These are phyloP conservation scores for Aschersonia sp. DNA, from an alignment of 2,329 filamentous ascomycete species.

Conservation along the genomic window DNA sequence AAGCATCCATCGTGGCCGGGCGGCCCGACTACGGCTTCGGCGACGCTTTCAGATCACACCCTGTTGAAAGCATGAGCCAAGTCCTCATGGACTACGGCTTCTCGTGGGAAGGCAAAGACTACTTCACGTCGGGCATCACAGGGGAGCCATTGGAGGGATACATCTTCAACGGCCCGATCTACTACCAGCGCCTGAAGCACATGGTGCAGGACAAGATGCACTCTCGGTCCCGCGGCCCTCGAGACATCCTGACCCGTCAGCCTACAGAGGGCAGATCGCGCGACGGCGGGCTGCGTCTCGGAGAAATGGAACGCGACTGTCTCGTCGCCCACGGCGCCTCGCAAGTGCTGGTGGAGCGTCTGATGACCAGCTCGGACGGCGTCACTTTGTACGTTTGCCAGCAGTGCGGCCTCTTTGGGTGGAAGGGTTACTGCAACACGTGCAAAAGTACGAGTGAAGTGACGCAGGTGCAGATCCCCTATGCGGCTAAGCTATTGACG, in stretches of 20 bases:
- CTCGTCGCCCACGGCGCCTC: slow-evolving; percentile 92
- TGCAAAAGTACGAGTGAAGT: slow-evolving; percentile 78
- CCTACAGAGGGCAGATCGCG: slow-evolving; percentile 91
- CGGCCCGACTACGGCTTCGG: slow-evolving; percentile 73
- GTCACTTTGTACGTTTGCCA: slow-evolving; percentile 91
- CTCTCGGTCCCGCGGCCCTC: slow-evolving; percentile 76
- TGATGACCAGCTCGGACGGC: slow-evolving; percentile 90
- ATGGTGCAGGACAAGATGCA: slow-evolving; percentile 99
- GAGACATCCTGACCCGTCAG: slow-evolving; percentile 84
- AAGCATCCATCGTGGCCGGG: slow-evolving; percentile 77
- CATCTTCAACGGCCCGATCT: slow-evolving; percentile 97
- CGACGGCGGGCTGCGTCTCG: slow-evolving; percentile 81
- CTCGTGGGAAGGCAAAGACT: slow-evolving; percentile 94
- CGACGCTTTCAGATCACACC: slow-evolving; percentile 68
- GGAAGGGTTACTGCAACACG: slow-evolving; percentile 86
- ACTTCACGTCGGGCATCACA: slow-evolving; percentile 87
- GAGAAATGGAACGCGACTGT: slow-evolving; percentile 98
- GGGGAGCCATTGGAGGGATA: slow-evolving; percentile 90
- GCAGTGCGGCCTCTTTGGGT: slow-evolving; percentile 87
- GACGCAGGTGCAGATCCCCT: slow-evolving; percentile 90
- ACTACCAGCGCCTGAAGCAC: slow-evolving; percentile 98
- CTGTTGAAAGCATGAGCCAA: slow-evolving; percentile 79
- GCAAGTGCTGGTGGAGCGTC: slow-evolving; percentile 77
- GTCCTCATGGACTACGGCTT: slow-evolving; percentile 81
- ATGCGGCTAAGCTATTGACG: slow-evolving; percentile 88